These are phyloP conservation scores for Pseudozyma pruni DNA, from an alignment of 1,284 basidiomycete genomes.

Conservation along the genomic window DNA sequence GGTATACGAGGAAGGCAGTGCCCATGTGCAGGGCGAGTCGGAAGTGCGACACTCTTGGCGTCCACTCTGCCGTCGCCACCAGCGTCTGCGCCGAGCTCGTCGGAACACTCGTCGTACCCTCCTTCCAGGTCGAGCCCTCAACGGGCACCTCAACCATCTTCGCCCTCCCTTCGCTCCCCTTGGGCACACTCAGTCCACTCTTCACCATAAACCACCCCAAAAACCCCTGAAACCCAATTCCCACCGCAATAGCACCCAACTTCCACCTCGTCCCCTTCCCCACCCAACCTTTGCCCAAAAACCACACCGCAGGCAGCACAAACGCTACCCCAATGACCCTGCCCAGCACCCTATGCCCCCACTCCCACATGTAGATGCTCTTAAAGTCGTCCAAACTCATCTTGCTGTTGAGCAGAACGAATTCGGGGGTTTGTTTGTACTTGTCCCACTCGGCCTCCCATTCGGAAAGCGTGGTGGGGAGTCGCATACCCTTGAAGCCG, in stretches of 20 bases:
- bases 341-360: constrained; percentile 93
- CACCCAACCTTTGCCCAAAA: constrained; percentile 37
- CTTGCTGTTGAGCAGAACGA: constrained; percentile 79
- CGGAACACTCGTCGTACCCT: constrained; percentile 11
- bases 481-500: constrained; percentile 82
- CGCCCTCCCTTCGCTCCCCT: constrained; percentile 17
- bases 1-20: constrained; percentile 88
- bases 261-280: constrained; percentile 72
- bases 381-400: constrained; percentile 93
- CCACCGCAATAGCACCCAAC: constrained; percentile 77
- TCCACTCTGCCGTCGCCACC: constrained; percentile 55
- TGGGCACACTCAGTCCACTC: constrained; percentile 77
- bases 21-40: constrained; percentile 92
- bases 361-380: constrained; percentile 98
- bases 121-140: background rate
- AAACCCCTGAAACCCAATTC: constrained; percentile 88
- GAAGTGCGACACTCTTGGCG: constrained; percentile 91
- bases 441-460: constrained; percentile 94
- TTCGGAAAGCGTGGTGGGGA: constrained; percentile 79
- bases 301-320: constrained; percentile 62
- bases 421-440: constrained; percentile 95
- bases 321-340: constrained; percentile 81
- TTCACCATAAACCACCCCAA: constrained; percentile 99
- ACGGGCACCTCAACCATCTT: constrained; percentile 23
- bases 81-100: constrained; percentile 24